These are phyloP conservation scores for Arthrinium phaeospermum DNA, from an alignment of 2,329 filamentous ascomycete species.

Conservation along the genomic window DNA sequence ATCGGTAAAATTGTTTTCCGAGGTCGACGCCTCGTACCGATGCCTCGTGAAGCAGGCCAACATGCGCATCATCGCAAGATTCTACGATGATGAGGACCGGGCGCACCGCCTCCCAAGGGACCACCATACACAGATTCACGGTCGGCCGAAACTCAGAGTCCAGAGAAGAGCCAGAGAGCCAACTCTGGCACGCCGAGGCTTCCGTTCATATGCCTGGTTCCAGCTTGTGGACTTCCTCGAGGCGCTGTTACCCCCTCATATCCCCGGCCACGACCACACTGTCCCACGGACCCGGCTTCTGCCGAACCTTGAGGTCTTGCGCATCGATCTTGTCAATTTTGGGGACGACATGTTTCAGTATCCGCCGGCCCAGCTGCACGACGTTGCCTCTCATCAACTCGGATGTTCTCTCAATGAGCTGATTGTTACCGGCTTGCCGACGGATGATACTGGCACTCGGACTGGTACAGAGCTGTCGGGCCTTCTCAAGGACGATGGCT, in stretches of 20 bases:
- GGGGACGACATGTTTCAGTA: constrained; percentile 51
- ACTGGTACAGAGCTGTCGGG: constrained; percentile 55
- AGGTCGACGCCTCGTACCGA: constrained; percentile 50
- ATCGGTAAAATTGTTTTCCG: constrained; percentile 54
- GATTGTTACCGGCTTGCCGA: constrained; percentile 57
- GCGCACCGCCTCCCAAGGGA: constrained; percentile 46
- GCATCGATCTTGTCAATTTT: constrained; percentile 63
- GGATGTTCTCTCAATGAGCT: constrained; percentile 60
- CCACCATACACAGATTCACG: constrained; percentile 51
- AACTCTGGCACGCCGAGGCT: constrained; percentile 55
- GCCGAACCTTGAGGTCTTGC: constrained; percentile 52
- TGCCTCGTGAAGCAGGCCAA: constrained; percentile 51
- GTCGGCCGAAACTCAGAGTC: constrained; percentile 48
- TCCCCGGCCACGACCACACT: constrained; percentile 42
- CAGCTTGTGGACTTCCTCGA: constrained; percentile 59
- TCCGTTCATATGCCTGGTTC: constrained; percentile 60
- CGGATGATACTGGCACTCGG: constrained; percentile 54
- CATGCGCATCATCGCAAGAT: constrained; percentile 59
- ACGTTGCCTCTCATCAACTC: constrained; percentile 59
- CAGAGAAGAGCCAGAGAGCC: constrained; percentile 50
- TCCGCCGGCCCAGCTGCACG: constrained; percentile 55
- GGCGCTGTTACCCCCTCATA: constrained; percentile 56
- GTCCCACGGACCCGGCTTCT: constrained; percentile 47
- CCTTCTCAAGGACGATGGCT: constrained; percentile 59
- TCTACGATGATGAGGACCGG: constrained; percentile 57